These are phyloP conservation scores for Guadua angustifolia DNA, from an alignment of 176 grass and related monocot genomes.

Conservation along the genomic window DNA sequence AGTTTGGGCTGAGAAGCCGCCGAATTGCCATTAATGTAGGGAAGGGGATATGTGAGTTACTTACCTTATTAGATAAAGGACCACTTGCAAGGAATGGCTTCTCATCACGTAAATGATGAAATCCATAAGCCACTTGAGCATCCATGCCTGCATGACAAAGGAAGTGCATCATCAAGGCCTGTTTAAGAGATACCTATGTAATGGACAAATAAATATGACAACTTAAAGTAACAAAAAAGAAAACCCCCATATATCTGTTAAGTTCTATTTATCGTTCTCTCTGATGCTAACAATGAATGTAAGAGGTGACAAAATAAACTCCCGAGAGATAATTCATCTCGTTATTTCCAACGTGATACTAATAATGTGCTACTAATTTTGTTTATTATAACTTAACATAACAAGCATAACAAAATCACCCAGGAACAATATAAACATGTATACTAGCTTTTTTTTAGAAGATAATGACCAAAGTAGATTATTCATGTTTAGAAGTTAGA, in stretches of 20 bases:
- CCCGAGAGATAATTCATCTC: constrained; percentile 13
- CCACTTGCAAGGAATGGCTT: constrained; percentile 87
- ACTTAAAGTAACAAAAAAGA: constrained; percentile 22
- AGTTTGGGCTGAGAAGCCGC: neutral
- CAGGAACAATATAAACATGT: neutral
- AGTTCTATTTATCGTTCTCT: constrained; percentile 3
- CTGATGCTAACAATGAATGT: neutral
- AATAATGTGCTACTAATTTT: constrained; percentile 26
- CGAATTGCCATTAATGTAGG: constrained; percentile 35
- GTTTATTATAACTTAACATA: constrained; percentile 14
- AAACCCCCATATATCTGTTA: neutral
- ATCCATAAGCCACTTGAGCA: constrained; percentile 96
- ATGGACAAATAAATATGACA: constrained; percentile 29
- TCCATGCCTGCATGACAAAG: constrained; percentile 78
- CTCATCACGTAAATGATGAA: constrained; percentile 88
- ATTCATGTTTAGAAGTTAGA: neutral
- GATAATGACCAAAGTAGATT: neutral
- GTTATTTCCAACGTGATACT: constrained; percentile 1
- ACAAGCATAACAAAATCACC: neutral
- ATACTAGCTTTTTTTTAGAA: constrained; percentile 9
- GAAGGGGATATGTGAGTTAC: constrained; percentile 17
- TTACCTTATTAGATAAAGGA: constrained; percentile 98
- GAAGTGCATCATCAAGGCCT: constrained; percentile 25
- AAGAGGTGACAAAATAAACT: neutral
- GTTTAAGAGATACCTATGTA: neutral